phyloP scores from a whole-genome alignment of 2,329 filamentous ascomycete species.

The Alternaria sp. region DNA sequence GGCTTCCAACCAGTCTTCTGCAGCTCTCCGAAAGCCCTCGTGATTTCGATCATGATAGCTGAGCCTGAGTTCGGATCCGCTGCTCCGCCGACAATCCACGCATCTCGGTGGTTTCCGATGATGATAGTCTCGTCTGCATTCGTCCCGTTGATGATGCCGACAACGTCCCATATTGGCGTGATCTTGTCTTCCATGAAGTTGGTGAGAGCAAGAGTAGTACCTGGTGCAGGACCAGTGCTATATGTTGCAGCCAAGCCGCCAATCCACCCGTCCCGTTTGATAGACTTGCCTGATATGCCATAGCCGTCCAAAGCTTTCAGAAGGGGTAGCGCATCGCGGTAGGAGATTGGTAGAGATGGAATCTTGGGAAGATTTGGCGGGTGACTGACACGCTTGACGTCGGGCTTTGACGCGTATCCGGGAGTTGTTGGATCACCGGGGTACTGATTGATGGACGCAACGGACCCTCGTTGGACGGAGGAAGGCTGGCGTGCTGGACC shows the following conservation, averaged over 20 bases:
- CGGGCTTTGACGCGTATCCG: constrained; percentile 82
- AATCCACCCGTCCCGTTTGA: constrained; percentile 48
- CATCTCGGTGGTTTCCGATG: constrained; percentile 61
- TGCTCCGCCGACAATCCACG: constrained; percentile 61
- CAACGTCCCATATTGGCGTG: constrained; percentile 79
- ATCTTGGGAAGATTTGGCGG: constrained; percentile 68
- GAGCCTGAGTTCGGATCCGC: constrained; percentile 60
- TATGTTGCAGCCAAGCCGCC: constrained; percentile 44
- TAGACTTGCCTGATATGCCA: constrained; percentile 62
- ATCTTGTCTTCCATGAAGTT: constrained; percentile 83
- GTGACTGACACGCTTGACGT: constrained; percentile 67
- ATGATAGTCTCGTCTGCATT: constrained; percentile 63
- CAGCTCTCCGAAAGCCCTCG: constrained; percentile 57
- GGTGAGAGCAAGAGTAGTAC: constrained; percentile 48
- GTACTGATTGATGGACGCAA: constrained; percentile 67
- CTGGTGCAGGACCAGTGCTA: constrained; percentile 57
- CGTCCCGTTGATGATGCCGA: constrained; percentile 70
- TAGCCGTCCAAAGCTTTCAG: constrained; percentile 82
- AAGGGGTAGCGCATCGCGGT: constrained; percentile 78
- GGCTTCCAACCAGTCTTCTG: constrained; percentile 59
- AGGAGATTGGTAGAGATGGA: constrained; percentile 86
- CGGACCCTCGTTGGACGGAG: constrained; percentile 54
- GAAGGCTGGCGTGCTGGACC: constrained; percentile 55
- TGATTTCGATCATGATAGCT: constrained; percentile 57
- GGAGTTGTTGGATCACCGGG: constrained; percentile 49